Base-by-base conservation (phyloP, 768 basidiomycete species). In the Lactifluus echinatus region DNA sequence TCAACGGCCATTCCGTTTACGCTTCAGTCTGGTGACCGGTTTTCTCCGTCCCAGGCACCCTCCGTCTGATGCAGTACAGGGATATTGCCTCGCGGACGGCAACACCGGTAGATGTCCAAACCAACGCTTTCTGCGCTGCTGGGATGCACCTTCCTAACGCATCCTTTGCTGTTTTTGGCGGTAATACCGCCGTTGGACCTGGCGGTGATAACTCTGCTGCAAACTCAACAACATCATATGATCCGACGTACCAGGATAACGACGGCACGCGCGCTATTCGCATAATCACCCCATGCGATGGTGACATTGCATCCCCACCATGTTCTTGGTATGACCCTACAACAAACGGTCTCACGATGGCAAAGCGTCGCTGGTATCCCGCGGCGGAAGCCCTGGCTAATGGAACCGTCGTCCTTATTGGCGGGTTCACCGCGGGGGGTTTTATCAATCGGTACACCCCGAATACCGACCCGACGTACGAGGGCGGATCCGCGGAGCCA, bases 61-160 rank as follows among this genome's bases (percentile, higher is more conserved):
- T 23, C 15, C 10, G 10, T 11, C 11, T 28, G 23, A 36, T 49
- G 6, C 0, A 7, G 14, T 29, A 48, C 14, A 55, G 54, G 54
- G 45, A 55, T 8, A 15, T 55, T 7, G 17, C 21, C 23, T 8
- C 19, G 15, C 28, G n/a, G 21, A 39, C 17, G 10, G 54, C 54
- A 8, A 55, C 54, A 2, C 37, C 46, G 1, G n/a, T 55, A 6
- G 36, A 23, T 14, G 45, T 26, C 11, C 4, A 28, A 21, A 55
- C 54, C 0, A 55, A 55, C 3, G 11, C 54, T 4, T 55, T 55
- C 46, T 55, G 54, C 17, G 54, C 54, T 5, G 54, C 46, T 4
- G 54, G 54, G 21, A 55, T 55, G 46, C 54, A 55, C 12, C 54
- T 55, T 12, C 54, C 54, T 11, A 48, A 55, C 19, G 46, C 8